Evolutionary conservation across 208 protist genomes (phyloP).

Genomic region (Endotrypanum monterogeii): DNA sequence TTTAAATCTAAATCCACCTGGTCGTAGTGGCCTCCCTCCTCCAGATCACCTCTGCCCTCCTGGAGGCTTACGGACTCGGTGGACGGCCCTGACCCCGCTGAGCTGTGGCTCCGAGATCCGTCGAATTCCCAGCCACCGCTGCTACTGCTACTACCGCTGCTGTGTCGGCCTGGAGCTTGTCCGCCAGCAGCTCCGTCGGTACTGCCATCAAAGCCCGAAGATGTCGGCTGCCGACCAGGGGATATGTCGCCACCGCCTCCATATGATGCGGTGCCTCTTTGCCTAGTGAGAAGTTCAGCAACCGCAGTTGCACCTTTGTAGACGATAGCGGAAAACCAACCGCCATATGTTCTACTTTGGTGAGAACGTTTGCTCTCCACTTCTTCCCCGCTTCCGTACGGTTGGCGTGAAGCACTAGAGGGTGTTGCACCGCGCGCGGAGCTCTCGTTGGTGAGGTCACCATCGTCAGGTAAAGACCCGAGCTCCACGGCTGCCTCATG

Average conservation of each 20-base stretch:
- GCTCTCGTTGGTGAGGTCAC: conserved; percentile 6
- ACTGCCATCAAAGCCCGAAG: neutral
- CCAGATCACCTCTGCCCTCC: conserved; percentile 9
- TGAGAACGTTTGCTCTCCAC: conserved; percentile 3
- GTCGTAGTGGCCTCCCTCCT: conserved; percentile 20
- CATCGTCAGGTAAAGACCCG: conserved; percentile 17
- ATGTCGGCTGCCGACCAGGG: neutral
- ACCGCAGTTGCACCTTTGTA: conserved; percentile 17
- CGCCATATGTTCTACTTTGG: neutral
- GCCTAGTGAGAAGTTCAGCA: conserved; percentile 13
- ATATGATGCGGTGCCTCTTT: conserved; percentile 5
- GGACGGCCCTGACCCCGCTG: neutral
- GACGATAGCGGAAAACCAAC: conserved; percentile 19
- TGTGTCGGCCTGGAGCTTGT: neutral
- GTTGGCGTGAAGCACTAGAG: conserved; percentile 2
- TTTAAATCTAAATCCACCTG: conserved; percentile 69
- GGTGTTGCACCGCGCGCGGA: neutral
- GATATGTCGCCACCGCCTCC: neutral
- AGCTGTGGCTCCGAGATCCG: conserved; percentile 15
- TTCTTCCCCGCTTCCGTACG: conserved; percentile 15
- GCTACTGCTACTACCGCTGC: conserved; percentile 11
- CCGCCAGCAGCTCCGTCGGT: conserved; percentile 1
- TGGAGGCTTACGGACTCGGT: conserved; percentile 17
- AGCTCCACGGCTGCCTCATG: conserved; percentile 48
- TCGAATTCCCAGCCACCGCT: conserved; percentile 27